Evolutionary conservation across 257 asterid species (phyloP).

Genomic region (Nicotiana paniculata): DNA sequence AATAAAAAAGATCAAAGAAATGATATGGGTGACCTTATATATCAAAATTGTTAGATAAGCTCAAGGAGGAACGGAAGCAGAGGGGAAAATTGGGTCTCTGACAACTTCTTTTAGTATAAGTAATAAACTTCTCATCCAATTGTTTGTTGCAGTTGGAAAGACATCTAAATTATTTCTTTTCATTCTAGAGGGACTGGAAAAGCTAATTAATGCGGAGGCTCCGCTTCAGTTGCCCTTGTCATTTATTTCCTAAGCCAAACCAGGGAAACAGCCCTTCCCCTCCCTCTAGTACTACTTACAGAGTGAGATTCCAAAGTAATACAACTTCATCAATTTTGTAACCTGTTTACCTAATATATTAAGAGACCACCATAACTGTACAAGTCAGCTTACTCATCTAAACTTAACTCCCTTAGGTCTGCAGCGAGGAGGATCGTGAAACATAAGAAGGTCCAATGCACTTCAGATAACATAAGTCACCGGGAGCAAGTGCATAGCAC

Average conservation of each 20-base stretch:
- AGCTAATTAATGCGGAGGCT: not conserved
- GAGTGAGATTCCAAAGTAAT: not conserved
- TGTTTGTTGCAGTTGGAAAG: conserved; percentile 2
- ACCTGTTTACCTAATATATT: not conserved
- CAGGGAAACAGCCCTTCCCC: not conserved
- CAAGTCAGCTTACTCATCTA: not conserved
- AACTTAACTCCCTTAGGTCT: not conserved
- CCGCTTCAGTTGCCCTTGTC: not conserved
- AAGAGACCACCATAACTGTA: not conserved
- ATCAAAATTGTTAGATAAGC: not conserved
- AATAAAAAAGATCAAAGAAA: not conserved
- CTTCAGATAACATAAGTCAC: not conserved
- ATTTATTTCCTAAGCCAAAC: not conserved
- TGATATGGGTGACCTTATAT: not conserved
- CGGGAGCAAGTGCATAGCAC: not conserved
- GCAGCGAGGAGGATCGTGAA: conserved; percentile 2
- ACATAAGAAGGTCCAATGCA: conserved; percentile 1
- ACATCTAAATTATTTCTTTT: conserved; percentile 1
- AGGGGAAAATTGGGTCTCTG: not conserved
- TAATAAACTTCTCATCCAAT: not conserved
- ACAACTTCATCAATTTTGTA: not conserved
- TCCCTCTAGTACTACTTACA: not conserved
- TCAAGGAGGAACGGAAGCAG: not conserved
- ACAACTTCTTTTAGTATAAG: not conserved
- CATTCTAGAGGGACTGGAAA: not conserved